Conservation (phyloP, 257 asterid species). For the Solanum virginianum region DNA sequence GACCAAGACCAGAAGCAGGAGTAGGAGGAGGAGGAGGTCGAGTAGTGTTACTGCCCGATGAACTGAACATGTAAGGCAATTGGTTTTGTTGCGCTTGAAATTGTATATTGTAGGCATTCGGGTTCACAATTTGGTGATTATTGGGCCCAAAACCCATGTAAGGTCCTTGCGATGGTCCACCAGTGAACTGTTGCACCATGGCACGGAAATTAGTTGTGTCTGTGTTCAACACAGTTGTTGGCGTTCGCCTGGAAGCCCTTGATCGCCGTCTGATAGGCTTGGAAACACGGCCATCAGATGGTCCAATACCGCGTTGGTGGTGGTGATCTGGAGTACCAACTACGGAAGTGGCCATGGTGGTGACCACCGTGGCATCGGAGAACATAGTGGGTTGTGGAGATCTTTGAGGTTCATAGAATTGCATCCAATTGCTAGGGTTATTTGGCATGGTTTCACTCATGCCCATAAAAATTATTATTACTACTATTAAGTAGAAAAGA, state of each 20-base stretch:
- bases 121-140: neutral
- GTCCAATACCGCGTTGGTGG: neutral
- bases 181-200: conserved; percentile 19
- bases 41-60: neutral
- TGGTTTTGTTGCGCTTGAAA: neutral
- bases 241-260: conserved; percentile 13
- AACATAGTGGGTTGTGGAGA: neutral
- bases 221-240: conserved; percentile 8
- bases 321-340: neutral
- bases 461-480: neutral
- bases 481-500: too few species aligned
- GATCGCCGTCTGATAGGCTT: conserved; percentile 7
- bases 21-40: neutral
- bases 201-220: conserved; percentile 10
- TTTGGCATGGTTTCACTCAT: conserved; percentile 12
- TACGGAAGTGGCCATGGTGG: neutral
- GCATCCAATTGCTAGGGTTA: neutral
- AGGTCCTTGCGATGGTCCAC: neutral
- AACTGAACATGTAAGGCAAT: neutral
- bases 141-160: neutral
- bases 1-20: neutral
- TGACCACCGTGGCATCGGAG: neutral
- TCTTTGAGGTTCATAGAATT: neutral
- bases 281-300: conserved; percentile 6
- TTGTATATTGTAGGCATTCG: neutral